Conservation (phyloP, 768 basidiomycete genomes). For the Coprinellus micaceus region DNA sequence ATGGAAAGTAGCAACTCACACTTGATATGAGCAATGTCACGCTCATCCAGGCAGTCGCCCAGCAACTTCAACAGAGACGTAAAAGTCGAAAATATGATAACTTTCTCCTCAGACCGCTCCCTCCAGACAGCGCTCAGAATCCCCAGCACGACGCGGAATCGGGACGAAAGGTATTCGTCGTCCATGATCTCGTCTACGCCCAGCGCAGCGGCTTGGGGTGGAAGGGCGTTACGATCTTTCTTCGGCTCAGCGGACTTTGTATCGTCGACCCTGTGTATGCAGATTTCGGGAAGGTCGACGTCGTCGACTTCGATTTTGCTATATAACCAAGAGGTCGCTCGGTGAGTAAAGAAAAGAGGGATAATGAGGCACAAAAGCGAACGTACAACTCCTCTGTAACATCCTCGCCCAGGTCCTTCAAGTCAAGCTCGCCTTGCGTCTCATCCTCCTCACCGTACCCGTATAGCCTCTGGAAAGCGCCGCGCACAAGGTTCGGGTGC, state of each 20-base stretch:
- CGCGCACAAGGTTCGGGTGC: not conserved
- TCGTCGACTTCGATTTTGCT: no score
- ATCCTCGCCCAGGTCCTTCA: not conserved
- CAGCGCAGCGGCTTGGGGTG: not conserved
- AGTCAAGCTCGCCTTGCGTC: not conserved
- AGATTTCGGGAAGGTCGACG: no score
- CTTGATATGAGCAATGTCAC: not conserved
- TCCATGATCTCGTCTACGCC: not conserved
- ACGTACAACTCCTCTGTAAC: slow-evolving; percentile 1
- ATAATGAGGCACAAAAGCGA: no score
- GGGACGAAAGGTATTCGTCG: slow-evolving; percentile 3
- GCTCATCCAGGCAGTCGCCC: not conserved
- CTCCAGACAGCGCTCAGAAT: not conserved
- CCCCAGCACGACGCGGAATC: not conserved
- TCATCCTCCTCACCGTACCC: not conserved
- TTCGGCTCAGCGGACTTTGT: not conserved
- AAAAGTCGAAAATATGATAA: slow-evolving; percentile 6
- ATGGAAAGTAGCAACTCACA: slow-evolving; percentile 2
- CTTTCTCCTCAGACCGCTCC: slow-evolving; percentile 1
- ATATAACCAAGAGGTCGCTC: no score
- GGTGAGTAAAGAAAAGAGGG: not conserved
- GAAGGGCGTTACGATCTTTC: not conserved
- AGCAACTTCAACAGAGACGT: not conserved
- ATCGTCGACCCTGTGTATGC: no score
- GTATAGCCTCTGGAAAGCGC: not conserved